Evolutionary conservation across 805 yeast genomes (phyloP), one percentile per base, ranked within the genome.

Genomic region (Saturnispora kantuleensis): DNA sequence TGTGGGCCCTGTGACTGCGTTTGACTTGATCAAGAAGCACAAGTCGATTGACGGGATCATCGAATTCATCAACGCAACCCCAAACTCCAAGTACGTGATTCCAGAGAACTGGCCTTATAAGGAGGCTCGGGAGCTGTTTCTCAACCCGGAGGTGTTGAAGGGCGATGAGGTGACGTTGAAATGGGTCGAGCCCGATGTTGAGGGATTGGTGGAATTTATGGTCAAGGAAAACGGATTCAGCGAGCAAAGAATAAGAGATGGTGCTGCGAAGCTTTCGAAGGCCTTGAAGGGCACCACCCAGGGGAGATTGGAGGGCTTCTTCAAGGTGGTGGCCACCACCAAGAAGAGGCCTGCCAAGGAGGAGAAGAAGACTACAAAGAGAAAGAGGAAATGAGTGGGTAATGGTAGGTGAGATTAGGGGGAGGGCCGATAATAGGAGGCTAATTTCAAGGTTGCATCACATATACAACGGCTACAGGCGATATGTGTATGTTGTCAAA

Each of bases 101-200:
- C 97, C 98, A 1, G 97, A 89, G 57, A 79, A 85, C 55, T 93
- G 97, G 97, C 96, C 96, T 2, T 89, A 71, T 57, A 77, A 76
- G 48, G 95, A 83, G 53, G 97, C 96, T 3, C 74, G 97, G 56
- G 78, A 84, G 49, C 67, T 93, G 39, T 90, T 93, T 59, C 62
- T 80, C 54, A 68, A 79, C 16, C 97, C 98, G 0, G 97, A 90
- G 28, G 86, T 88, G 3, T 58, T 69, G 5, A 70, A 74, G 32
- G 79, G 84, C 2, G 65, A 67, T 2, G 81, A 79, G 1, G 67
- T 86, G 9, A 75, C 75, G 2, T 59, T 93, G 55, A 87, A 88
- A 60, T 93, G 97, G 97, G 64, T 60, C 3, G 89, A 83, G 48
- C 98, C 98, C 1, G 84, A 93, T 56, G 76, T 81, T 37, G 90